Evolutionary conservation across 1,139 yeast genomes (phyloP), one percentile per base, ranked within the genome.

Genomic region (Entelexis paramagnoliae): DNA sequence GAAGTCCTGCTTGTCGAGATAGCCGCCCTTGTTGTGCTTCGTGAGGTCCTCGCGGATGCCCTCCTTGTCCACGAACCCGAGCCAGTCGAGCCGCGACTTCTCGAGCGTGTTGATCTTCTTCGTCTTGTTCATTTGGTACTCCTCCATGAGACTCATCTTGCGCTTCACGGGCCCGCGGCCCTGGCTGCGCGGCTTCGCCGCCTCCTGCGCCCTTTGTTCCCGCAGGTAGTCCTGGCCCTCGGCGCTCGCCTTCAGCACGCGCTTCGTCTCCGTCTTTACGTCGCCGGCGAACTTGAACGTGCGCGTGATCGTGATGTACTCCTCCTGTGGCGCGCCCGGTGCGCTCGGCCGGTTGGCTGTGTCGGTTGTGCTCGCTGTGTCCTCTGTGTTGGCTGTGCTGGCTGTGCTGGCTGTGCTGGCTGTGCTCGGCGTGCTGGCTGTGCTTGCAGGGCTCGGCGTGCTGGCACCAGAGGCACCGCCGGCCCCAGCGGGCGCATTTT

Each of bases 81-180:
- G 94, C 96, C 98, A 91, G 66, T 91, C 98, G 53, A 91, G 73
- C 56, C 95, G 74, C 2, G 95, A 85, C 66, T 91, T 91, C 65
- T 93, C 97, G 57, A 91, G 71, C 0, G 98, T 93, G 19, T 95
- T 85, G 56, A 93, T 72, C 65, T 88, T 89, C 53, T 79, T 73
- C 9, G 83, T 71, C 45, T 80, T 79, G 26, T 65, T 66, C 43
- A 75, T 70, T 19, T 79, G 77, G 26, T 80, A 76, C 41, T 79
- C 87, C 60, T 87, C 96, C 29, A 88, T 72, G 46, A 89, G 68
- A 7, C 94, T 80, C 2, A 86, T 81, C 57, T 95, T 72, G 63
- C 86, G 87, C 55, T 85, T 69, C 54, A 64, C 71, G 11, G 64
- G 66, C 13, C 55, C 57, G 26, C 59, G 42, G 77, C 48, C 72